phyloP scores from a whole-genome alignment of 768 basidiomycete species.

The Mycena galericulata region DNA sequence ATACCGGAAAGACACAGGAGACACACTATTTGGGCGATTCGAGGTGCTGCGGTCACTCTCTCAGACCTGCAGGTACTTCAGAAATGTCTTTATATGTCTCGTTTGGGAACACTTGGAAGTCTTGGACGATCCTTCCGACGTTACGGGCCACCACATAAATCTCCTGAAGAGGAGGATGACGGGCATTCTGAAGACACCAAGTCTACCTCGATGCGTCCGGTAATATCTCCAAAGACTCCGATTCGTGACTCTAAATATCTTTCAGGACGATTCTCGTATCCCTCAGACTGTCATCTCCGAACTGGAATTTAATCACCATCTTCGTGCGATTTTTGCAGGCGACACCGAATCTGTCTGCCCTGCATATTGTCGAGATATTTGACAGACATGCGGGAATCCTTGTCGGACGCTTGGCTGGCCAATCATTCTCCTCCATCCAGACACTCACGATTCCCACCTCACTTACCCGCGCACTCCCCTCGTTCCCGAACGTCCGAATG shows the following conservation, averaged over 20 bases:
- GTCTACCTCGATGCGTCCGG: slow-evolving; percentile 17
- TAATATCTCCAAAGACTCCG: background rate
- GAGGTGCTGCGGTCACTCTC: slow-evolving; percentile 17
- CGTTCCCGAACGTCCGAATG: slow-evolving; percentile 9
- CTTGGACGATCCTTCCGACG: background rate
- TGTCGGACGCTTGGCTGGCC: background rate
- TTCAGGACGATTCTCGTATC: slow-evolving; percentile 12
- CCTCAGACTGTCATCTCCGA: background rate
- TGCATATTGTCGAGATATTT: slow-evolving; percentile 17
- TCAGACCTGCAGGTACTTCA: slow-evolving; percentile 13
- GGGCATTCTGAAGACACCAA: slow-evolving; percentile 22
- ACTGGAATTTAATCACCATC: slow-evolving; percentile 11
- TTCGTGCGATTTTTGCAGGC: slow-evolving; percentile 18
- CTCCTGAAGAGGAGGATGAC: slow-evolving; percentile 9
- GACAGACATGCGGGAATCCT: background rate
- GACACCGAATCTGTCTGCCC: slow-evolving; percentile 9
- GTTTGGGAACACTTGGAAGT: slow-evolving; percentile 11
- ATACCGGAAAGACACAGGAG: background rate
- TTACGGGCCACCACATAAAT: background rate
- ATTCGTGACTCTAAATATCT: background rate
- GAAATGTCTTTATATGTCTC: slow-evolving; percentile 6
- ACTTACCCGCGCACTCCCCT: background rate
- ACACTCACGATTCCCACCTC: slow-evolving; percentile 12
- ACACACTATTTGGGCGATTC: slow-evolving; percentile 13
- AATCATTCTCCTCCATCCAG: background rate